A percentile compares a stretch with the other conserved stretches of the same genome.
Conservation (phyloP, 2,329 filamentous ascomycete genomes). For the Fusarium abutilonis region DNA sequence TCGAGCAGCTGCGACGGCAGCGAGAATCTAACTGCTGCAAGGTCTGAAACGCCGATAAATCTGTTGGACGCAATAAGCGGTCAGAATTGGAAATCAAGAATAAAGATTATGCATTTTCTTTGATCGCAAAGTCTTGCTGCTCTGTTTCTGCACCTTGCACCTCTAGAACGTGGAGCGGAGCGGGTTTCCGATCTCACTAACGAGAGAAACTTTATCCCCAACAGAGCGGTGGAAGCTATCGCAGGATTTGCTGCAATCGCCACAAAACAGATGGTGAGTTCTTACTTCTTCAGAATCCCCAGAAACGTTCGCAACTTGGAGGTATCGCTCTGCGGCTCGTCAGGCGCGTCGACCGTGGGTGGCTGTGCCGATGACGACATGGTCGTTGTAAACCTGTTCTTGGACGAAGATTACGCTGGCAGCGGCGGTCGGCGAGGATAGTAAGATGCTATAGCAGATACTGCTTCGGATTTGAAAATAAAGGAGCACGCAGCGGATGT, state of each 20-base stretch:
- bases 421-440: conserved; percentile 3
- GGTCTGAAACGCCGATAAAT: conserved; percentile 95
- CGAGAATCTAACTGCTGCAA: conserved; percentile 94
- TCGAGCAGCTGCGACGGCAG: conserved; percentile 95
- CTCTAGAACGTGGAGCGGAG: conserved; percentile 20
- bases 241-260: conserved; percentile 9
- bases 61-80: conserved; percentile 57
- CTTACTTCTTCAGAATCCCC: conserved; percentile 86
- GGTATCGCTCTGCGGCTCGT: conserved; percentile 73
- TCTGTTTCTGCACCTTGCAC: conserved; percentile 30
- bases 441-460: conserved; percentile 2
- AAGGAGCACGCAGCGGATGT: conserved; percentile 1
- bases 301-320: conserved; percentile 92
- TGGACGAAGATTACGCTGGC: conserved; percentile 19
- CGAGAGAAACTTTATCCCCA: conserved; percentile 6
- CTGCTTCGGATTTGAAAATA: conserved; percentile 6
- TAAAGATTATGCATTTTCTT: conserved; percentile 7
- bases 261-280: conserved; percentile 22
- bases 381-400: conserved; percentile 35
- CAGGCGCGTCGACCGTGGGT: conserved; percentile 49
- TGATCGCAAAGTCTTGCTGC: conserved; percentile 8
- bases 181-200: conserved; percentile 32
- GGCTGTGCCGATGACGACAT: conserved; percentile 54
- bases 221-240: conserved; percentile 30
- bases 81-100: conserved; percentile 42